Base-by-base conservation (phyloP, 257 asterid genomes). In the Buddleja alternifolia region DNA sequence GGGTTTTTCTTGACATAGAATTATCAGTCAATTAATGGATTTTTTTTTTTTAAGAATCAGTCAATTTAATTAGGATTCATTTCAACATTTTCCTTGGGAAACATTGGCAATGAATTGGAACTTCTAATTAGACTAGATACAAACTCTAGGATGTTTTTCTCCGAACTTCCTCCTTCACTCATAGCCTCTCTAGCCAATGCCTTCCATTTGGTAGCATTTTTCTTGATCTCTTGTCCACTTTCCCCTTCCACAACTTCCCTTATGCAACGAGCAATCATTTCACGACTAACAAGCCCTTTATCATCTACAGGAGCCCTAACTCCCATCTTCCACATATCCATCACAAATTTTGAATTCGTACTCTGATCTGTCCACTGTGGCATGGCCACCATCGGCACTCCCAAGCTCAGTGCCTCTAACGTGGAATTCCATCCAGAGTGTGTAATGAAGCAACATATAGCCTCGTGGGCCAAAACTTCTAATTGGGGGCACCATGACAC, bases 341-440 rank as follows among this genome's bases (percentile, higher is more conserved):
- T 25, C 0, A 77, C 74, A 60, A 60, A 45, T 3, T 77, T 77
- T 2, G 83, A 46, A 19, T 81, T 77, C 8, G 77, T 81, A 32
- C 42, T 63, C 4, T 81, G 86, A n/a, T 81, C 83, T 17, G 63
- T 14, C 81, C 75, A 47, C 46, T 44, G 44, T 0, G 68, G 73
- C 19, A 68, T 55, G 1, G 56, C 73, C 65, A 68, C 73, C 55
- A 55, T 19, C 9, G 73, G 73, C 0, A 64, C 72, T 7, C 67
- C 72, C 37, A 73, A n/a, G 16, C 80, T 50, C 37, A 81, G 11
- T 0, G 78, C 81, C 44, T 81, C 81, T 21, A 77, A 4, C 7
- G 76, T 77, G 0, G 80, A 81, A 36, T 81, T 77, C 82, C 85
- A 81, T 0, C 85, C 82, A 64, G 76, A 55, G 2, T 81, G 78